phyloP scores from a whole-genome alignment of 2,329 filamentous ascomycete species.

The Trichoderma brevicompactum region DNA sequence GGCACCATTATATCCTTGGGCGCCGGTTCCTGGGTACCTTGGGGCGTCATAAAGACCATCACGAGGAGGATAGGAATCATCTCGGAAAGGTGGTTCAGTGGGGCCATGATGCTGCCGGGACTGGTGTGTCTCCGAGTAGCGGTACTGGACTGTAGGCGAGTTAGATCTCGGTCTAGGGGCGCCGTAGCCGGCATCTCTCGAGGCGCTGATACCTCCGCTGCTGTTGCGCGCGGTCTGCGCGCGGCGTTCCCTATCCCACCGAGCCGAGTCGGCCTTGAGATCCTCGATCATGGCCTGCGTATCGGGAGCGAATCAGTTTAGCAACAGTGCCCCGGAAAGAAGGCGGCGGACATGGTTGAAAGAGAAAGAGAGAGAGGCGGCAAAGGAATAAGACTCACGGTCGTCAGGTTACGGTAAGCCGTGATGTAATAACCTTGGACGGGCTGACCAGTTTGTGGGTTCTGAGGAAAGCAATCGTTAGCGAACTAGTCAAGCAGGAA shows the following conservation, averaged over 20 bases:
- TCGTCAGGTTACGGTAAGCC: slow-evolving; percentile 77
- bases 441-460: slow-evolving; percentile 60
- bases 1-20: slow-evolving; percentile 55
- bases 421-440: slow-evolving; percentile 77
- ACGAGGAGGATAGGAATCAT: slow-evolving; percentile 46
- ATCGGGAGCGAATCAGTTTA: slow-evolving; percentile 5
- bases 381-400: slow-evolving; percentile 56
- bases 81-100: slow-evolving; percentile 45
- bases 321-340: neutral
- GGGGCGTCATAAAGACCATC: slow-evolving; percentile 50
- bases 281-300: slow-evolving; percentile 65
- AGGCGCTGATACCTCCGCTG: slow-evolving; percentile 62
- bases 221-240: slow-evolving; percentile 58
- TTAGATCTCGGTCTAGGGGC: slow-evolving; percentile 59
- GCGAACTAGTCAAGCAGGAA: neutral
- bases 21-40: slow-evolving; percentile 57
- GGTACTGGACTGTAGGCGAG: slow-evolving; percentile 62
- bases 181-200: slow-evolving; percentile 53
- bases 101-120: slow-evolving; percentile 56
- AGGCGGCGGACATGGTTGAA: neutral
- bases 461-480: slow-evolving; percentile 43
- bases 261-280: slow-evolving; percentile 64
- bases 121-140: slow-evolving; percentile 57
- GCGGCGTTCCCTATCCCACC: slow-evolving; percentile 65
- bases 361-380: neutral